Conservation (phyloP, 345 rosid species). For the Ceriops decandra region DNA sequence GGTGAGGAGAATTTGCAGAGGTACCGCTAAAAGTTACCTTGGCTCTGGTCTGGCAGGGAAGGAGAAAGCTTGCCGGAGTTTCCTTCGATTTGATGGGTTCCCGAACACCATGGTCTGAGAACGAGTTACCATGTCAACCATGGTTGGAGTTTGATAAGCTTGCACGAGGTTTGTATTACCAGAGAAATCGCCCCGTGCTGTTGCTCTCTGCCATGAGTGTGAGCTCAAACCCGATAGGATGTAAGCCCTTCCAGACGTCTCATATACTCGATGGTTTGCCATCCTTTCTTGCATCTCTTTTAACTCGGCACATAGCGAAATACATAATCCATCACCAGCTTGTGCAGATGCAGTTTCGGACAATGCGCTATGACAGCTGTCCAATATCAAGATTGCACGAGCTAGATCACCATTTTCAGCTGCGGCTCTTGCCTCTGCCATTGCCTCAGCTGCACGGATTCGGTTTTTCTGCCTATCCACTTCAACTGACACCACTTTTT, state of each 20-base stretch:
- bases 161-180: constrained; percentile 71
- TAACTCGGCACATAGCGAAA: constrained; percentile 73
- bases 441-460: constrained; percentile 74
- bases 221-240: constrained; percentile 94
- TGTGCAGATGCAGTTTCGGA: constrained; percentile 61
- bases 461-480: constrained; percentile 88
- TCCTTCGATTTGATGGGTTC: constrained; percentile 49
- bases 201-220: constrained; percentile 97
- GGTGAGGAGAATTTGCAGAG: constrained; percentile 22
- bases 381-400: constrained; percentile 58
- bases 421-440: constrained; percentile 65
- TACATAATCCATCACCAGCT: constrained; percentile 61
- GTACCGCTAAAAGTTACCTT: constrained; percentile 36
- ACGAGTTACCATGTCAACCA: constrained; percentile 82
- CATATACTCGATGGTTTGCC: constrained; percentile 80
- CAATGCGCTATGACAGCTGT: constrained; percentile 47
- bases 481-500: constrained; percentile 59
- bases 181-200: constrained; percentile 88
- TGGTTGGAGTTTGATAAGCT: constrained; percentile 83
- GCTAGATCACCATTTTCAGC: constrained; percentile 80
- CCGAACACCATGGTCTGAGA: constrained; percentile 65
- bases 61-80: constrained; percentile 59
- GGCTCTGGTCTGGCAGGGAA: constrained; percentile 61
- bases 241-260: constrained; percentile 87
- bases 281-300: constrained; percentile 96